These are phyloP conservation scores for Peziza echinospora DNA, from an alignment of 495 filamentous ascomycete species.

Conservation along the genomic window DNA sequence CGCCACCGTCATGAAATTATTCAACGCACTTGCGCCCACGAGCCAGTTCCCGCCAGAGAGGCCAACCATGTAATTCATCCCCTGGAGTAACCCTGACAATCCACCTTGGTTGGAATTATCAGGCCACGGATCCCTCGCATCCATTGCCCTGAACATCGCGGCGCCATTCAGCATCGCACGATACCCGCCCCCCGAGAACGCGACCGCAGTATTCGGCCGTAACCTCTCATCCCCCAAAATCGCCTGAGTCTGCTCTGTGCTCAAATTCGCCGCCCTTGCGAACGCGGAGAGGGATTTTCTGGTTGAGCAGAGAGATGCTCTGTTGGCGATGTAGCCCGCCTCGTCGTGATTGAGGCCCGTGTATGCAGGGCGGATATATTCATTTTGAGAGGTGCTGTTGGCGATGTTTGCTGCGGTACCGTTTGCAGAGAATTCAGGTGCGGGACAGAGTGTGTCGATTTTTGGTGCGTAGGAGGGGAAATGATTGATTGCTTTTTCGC, in stretches of 20 bases:
- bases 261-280: neutral
- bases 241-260: neutral
- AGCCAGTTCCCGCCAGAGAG: constrained; percentile 29
- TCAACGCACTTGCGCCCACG: constrained; percentile 23
- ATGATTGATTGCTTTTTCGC: no score
- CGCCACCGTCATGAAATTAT: constrained; percentile 26
- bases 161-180: constrained; percentile 25
- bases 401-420: no score
- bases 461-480: no score
- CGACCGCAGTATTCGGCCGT: constrained; percentile 6
- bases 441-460: no score
- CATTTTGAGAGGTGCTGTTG: no score
- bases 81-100: constrained; percentile 24
- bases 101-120: constrained; percentile 8
- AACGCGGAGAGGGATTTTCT: neutral
- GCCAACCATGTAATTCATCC: constrained; percentile 26
- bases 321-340: neutral
- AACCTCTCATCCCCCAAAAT: neutral
- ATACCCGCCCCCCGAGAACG: constrained; percentile 27
- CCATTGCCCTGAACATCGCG: constrained; percentile 26
- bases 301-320: neutral
- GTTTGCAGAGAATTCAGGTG: no score
- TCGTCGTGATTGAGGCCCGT: neutral
- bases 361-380: neutral
- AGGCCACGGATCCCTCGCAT: constrained; percentile 22